Evolutionary conservation across 2,329 filamentous ascomycete genomes (phyloP).

Genomic region (Sphaerulina vaccinii): DNA sequence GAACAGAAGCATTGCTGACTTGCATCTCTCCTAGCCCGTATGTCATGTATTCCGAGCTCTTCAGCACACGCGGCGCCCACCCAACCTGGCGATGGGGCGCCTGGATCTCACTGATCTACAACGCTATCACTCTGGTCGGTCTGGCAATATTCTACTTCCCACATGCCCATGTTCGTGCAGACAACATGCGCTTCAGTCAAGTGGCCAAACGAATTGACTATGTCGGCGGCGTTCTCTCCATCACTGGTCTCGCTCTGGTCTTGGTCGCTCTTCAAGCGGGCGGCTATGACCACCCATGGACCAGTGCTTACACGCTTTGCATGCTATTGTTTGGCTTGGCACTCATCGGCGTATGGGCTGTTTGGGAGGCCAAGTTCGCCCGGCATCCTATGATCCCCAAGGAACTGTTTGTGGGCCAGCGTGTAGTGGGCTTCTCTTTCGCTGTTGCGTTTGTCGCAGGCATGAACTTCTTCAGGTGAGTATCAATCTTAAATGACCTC

Average conservation of each 20-base stretch:
- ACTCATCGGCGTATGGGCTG: constrained; percentile 37
- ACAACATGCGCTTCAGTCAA: constrained; percentile 42
- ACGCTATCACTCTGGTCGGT: constrained; percentile 25
- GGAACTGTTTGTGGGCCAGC: constrained; percentile 33
- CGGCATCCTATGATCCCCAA: constrained; percentile 42
- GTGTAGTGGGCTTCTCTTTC: constrained; percentile 36
- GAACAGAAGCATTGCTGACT: too few species aligned
- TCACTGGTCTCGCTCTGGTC: constrained; percentile 49
- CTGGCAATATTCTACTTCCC: constrained; percentile 53
- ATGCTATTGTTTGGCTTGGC: constrained; percentile 39
- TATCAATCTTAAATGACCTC: background rate
- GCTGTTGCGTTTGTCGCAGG: constrained; percentile 40
- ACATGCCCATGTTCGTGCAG: constrained; percentile 47
- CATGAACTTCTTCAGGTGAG: constrained; percentile 37
- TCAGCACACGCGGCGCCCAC: constrained; percentile 39
- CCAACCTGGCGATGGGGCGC: constrained; percentile 53
- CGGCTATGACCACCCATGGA: constrained; percentile 43
- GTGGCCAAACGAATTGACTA: constrained; percentile 51
- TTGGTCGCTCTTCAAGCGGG: constrained; percentile 43
- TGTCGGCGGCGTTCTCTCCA: constrained; percentile 51
- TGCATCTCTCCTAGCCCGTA: too few species aligned
- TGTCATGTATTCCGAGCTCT: constrained; percentile 61
- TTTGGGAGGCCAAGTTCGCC: constrained; percentile 42
- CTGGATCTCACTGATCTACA: constrained; percentile 35
- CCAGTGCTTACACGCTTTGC: constrained; percentile 39